phyloP scores from a whole-genome alignment of 768 basidiomycete species.

The Russula foetens region DNA sequence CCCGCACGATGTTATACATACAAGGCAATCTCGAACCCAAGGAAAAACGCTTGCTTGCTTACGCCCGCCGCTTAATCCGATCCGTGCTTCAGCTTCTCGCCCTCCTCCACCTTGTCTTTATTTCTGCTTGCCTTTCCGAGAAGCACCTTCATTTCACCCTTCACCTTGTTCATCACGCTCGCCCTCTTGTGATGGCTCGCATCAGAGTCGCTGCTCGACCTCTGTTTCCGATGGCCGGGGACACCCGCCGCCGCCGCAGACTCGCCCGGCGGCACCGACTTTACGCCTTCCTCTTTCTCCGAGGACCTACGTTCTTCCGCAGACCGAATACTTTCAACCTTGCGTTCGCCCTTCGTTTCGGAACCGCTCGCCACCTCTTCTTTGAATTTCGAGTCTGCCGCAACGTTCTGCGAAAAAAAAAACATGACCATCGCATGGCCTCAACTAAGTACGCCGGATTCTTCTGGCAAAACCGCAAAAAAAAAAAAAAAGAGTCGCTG shows the following conservation, averaged over 20 bases:
- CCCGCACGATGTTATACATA: neutral
- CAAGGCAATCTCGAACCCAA: neutral
- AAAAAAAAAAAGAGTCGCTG: neutral
- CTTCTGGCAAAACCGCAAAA: no score
- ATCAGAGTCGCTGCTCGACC: constrained; percentile 14
- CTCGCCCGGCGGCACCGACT: neutral
- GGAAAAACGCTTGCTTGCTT: neutral
- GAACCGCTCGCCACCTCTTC: neutral
- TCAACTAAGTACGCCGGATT: no score
- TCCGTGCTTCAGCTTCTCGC: constrained; percentile 12
- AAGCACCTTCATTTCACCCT: constrained; percentile 14
- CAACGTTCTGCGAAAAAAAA: no score
- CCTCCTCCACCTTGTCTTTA: constrained; percentile 12
- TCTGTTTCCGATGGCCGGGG: neutral
- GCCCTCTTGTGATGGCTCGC: constrained; percentile 10
- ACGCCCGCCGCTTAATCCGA: neutral
- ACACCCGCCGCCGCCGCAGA: neutral
- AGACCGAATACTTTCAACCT: neutral
- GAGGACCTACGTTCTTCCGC: neutral
- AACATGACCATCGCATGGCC: no score
- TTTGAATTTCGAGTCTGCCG: neutral
- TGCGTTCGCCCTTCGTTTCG: neutral
- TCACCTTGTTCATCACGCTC: constrained; percentile 12
- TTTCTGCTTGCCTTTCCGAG: constrained; percentile 15
- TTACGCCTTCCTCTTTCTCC: neutral